Evolutionary conservation across 2,329 filamentous ascomycete species (phyloP), one percentile per base, ranked within the genome.

Genomic region (Corynespora cassiicola): DNA sequence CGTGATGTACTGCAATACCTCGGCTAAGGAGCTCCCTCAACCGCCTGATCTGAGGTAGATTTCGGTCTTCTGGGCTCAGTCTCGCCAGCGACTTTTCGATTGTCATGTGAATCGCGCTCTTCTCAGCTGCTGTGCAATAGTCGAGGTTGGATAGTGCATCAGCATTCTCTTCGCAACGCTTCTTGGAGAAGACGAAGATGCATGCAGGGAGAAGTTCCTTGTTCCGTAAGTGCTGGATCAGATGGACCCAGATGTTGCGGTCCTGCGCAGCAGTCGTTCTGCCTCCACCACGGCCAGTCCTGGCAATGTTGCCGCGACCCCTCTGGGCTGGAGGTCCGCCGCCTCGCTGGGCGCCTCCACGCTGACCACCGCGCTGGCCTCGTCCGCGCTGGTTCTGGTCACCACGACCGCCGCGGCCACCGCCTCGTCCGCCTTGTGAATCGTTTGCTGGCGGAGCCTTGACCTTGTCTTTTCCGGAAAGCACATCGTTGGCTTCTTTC

Each of bases 121-220:
- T 97, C 72, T 99, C 94, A 3, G 85, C 80, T 1, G 91, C 90
- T 5, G 87, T 96, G 64, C 88, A 95, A 61, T 95, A 97, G 62
- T 99, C 94, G 52, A 96, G 86, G 61, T 96, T 97, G 46, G 88
- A 92, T 15, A 99, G 76, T 0, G 94, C 92, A 64, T 96, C 90
- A 1, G 94, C 94, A 65, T 97, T 99, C 63, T 97, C 90, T 68
- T 99, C 94, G 58, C 94, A 97, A 35, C 94, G 80, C 70, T 94
- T 96, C 74, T 97, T 99, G 3, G 94, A 99, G 69, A 99, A 99
- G 39, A 99, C 92, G 63, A 99, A 99, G 52, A 99, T 95, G 66
- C 92, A 97, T 7, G 88, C 90, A 1, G 94, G 94, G 3, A 99
- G 80, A 4, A 99, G 77, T 31, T 83, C 89, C 35, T 90, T 83